Percentiles rank a stretch among this genome's conserved stretches.
Evolutionary conservation across 202 grass and related monocot species (phyloP).

Genomic region (Panicum hallii): DNA sequence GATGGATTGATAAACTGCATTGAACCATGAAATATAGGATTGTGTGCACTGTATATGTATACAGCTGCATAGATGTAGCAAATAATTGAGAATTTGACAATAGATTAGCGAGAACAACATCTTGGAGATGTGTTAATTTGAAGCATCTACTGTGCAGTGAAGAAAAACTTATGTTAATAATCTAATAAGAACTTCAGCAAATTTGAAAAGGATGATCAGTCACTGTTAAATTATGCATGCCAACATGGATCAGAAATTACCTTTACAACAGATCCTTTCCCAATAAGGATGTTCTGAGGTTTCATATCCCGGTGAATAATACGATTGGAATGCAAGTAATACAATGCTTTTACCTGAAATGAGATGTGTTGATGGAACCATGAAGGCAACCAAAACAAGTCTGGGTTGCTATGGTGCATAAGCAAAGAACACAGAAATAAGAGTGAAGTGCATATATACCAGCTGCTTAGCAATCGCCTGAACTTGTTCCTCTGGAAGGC

Average conservation of each 20-base stretch:
- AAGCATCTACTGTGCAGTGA: conserved; percentile 7
- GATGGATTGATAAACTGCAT: not conserved
- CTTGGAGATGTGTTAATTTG: conserved; percentile 14
- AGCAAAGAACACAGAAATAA: conserved; percentile 6
- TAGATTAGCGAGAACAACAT: not conserved
- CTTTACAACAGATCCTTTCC: conserved; percentile 93
- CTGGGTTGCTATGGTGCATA: not conserved
- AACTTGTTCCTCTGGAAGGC: conserved; percentile 96
- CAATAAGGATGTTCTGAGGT: conserved; percentile 97
- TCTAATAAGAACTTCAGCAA: conserved; percentile 16
- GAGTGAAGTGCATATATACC: conserved; percentile 56
- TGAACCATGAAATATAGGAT: conserved; percentile 18
- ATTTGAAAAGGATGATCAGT: not conserved
- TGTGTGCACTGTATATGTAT: conserved; percentile 16
- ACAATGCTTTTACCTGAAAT: conserved; percentile 83
- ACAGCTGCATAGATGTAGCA: not conserved
- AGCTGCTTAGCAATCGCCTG: conserved; percentile 98
- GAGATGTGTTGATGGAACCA: conserved; percentile 20
- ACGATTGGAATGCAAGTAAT: conserved; percentile 95
- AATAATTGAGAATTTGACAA: not conserved
- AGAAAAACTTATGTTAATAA: conserved; percentile 5
- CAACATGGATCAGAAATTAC: conserved; percentile 43
- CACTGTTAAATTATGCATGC: conserved; percentile 15
- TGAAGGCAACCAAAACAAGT: conserved; percentile 31
- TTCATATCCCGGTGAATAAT: conserved; percentile 99